phyloP scores from a whole-genome alignment of 108 stramenopile species.

The Parietichytrium sp. region DNA sequence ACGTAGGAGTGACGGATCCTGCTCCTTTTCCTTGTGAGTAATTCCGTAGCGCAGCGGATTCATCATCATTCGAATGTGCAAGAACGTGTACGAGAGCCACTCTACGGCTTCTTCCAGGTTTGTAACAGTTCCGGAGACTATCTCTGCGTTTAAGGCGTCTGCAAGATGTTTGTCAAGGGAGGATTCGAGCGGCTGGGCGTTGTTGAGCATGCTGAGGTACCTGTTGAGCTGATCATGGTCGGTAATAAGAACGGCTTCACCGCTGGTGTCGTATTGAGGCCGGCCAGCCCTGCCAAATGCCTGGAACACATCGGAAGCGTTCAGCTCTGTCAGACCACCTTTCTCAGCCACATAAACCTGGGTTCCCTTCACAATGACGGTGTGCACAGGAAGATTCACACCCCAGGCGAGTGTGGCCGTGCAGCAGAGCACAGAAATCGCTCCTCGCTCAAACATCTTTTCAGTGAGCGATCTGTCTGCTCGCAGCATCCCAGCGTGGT shows the following conservation, averaged over 20 bases:
- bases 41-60: slow-evolving; percentile 95
- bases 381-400: slow-evolving; percentile 89
- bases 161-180: slow-evolving; percentile 87
- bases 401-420: slow-evolving; percentile 98
- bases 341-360: slow-evolving; percentile 98
- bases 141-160: slow-evolving; percentile 97
- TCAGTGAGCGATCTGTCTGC: slow-evolving; percentile 89
- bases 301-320: slow-evolving; percentile 95
- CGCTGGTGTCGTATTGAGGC: slow-evolving; percentile 91
- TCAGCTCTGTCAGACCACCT: slow-evolving; percentile 86
- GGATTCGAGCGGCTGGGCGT: slow-evolving; percentile 89
- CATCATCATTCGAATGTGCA: slow-evolving; percentile 86
- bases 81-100: slow-evolving; percentile 95
- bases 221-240: slow-evolving; percentile 77
- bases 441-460: slow-evolving; percentile 88
- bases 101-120: slow-evolving; percentile 81
- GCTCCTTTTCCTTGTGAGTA: slow-evolving; percentile 65
- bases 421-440: slow-evolving; percentile 91
- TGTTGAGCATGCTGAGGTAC: slow-evolving; percentile 88
- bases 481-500: slow-evolving; percentile 99
- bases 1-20: slow-evolving; percentile 69
- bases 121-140: slow-evolving; percentile 93
- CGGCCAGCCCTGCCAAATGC: slow-evolving; percentile 97
- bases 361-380: slow-evolving; percentile 95
- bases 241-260: slow-evolving; percentile 94